Conservation (phyloP, 352 stramenopile genomes). For the Phytophthora syringae region DNA sequence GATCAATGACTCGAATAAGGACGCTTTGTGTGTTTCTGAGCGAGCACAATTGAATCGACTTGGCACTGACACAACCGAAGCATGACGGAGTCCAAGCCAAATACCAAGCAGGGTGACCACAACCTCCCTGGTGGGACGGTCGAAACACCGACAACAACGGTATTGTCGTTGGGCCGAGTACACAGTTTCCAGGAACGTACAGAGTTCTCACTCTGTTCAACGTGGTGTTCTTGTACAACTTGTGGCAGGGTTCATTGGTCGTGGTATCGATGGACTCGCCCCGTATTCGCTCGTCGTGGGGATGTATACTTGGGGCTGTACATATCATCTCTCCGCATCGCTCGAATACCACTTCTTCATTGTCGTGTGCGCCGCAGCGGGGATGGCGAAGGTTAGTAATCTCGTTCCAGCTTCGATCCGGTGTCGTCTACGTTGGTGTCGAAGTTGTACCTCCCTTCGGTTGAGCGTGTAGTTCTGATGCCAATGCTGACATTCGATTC, state of each 20-base stretch:
- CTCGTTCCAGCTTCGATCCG: slow-evolving; percentile 13
- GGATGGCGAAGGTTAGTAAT: not conserved
- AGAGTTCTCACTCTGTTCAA: no score
- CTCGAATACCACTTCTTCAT: slow-evolving; percentile 2
- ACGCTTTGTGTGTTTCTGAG: no score
- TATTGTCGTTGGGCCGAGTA: slow-evolving; percentile 25
- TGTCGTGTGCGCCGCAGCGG: not conserved
- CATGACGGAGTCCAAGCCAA: not conserved
- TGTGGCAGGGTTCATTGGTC: no score
- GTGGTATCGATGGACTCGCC: no score
- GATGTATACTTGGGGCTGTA: slow-evolving; percentile 14
- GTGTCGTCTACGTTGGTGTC: not conserved
- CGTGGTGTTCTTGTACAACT: no score
- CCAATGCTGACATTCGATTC: not conserved
- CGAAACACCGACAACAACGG: slow-evolving; percentile 24
- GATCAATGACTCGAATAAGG: no score
- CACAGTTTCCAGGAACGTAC: no score
- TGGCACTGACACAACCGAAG: not conserved
- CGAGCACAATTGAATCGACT: no score
- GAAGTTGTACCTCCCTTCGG: not conserved
- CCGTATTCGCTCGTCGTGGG: slow-evolving; percentile 24
- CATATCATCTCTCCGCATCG: slow-evolving; percentile 5
- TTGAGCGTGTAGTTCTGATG: not conserved
- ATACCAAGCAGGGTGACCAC: not conserved
- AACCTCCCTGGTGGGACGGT: slow-evolving; percentile 12